These are phyloP conservation scores for Alternaria triticina DNA, from an alignment of 2,329 filamentous ascomycete genomes.

Conservation along the genomic window DNA sequence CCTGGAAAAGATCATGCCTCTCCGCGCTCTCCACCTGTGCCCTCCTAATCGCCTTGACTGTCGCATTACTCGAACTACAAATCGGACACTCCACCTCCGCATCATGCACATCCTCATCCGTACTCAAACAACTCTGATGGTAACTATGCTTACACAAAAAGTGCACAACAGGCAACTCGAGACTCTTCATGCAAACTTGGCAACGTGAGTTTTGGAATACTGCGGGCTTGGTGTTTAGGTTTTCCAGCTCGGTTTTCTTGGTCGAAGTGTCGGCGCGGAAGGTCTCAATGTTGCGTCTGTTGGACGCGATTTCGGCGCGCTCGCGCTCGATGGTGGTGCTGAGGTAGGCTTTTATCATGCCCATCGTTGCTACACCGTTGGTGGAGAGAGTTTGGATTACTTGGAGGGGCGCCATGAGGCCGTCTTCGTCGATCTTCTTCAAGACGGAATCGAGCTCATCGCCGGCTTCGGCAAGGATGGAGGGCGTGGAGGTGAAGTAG, in stretches of 20 bases:
- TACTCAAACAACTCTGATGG: constrained; percentile 86
- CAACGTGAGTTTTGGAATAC: constrained; percentile 93
- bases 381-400: constrained; percentile 89
- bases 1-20: constrained; percentile 86
- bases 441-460: constrained; percentile 82
- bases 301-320: constrained; percentile 82
- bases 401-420: constrained; percentile 93
- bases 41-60: constrained; percentile 83
- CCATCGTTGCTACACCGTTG: constrained; percentile 90
- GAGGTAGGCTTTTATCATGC: constrained; percentile 93
- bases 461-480: constrained; percentile 83
- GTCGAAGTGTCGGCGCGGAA: constrained; percentile 83
- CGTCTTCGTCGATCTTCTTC: constrained; percentile 84
- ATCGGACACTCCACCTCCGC: constrained; percentile 80
- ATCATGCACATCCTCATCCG: constrained; percentile 64
- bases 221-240: constrained; percentile 78
- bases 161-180: constrained; percentile 90
- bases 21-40: constrained; percentile 86
- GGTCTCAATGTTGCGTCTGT: constrained; percentile 79
- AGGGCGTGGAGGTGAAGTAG: constrained; percentile 87
- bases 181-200: constrained; percentile 75
- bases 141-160: constrained; percentile 98
- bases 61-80: constrained; percentile 83
- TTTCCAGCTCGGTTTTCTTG: constrained; percentile 78
- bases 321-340: constrained; percentile 88